Evolutionary conservation across 2,329 filamentous ascomycete species (phyloP).

Genomic region (Phyllachora maydis): DNA sequence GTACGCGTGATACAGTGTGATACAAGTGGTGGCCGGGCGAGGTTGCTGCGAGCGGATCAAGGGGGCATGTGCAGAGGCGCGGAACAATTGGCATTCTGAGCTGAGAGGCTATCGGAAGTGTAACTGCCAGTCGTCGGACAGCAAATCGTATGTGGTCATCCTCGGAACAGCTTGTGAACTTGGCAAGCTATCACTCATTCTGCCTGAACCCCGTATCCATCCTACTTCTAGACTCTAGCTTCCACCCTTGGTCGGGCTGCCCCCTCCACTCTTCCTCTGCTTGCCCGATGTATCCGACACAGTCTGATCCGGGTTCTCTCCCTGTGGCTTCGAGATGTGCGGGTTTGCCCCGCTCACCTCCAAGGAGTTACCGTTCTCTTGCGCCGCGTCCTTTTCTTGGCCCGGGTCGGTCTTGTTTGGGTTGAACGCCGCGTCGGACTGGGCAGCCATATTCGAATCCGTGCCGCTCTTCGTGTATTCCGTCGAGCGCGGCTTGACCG

Average conservation of each 20-base stretch:
- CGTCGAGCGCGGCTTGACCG: conserved; percentile 39
- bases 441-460: conserved; percentile 34
- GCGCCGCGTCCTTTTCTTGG: conserved; percentile 23
- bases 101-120: too few relatives aligned
- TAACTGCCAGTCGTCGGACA: too few relatives aligned
- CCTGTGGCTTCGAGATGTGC: conserved; percentile 17
- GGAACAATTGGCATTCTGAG: too few relatives aligned
- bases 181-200: too few relatives aligned
- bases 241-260: conserved; percentile 7
- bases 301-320: conserved; percentile 13
- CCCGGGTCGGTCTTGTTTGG: conserved; percentile 48
- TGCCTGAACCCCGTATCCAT: too few relatives aligned
- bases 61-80: too few relatives aligned
- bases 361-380: conserved; percentile 13
- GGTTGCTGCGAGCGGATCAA: too few relatives aligned
- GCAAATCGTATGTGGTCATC: too few relatives aligned
- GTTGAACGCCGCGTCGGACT: conserved; percentile 45
- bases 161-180: too few relatives aligned
- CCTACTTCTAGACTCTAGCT: too few relatives aligned
- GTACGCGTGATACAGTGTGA: conserved; percentile 16
- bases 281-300: conserved; percentile 12
- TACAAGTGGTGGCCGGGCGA: too few relatives aligned
- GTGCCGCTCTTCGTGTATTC: conserved; percentile 51
- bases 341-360: conserved; percentile 22
- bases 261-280: conserved; percentile 12